Percentiles rank a stretch among this genome's conserved stretches.
phyloP scores from a whole-genome alignment of 2,329 filamentous ascomycete genomes.

The Alternaria sp. region DNA sequence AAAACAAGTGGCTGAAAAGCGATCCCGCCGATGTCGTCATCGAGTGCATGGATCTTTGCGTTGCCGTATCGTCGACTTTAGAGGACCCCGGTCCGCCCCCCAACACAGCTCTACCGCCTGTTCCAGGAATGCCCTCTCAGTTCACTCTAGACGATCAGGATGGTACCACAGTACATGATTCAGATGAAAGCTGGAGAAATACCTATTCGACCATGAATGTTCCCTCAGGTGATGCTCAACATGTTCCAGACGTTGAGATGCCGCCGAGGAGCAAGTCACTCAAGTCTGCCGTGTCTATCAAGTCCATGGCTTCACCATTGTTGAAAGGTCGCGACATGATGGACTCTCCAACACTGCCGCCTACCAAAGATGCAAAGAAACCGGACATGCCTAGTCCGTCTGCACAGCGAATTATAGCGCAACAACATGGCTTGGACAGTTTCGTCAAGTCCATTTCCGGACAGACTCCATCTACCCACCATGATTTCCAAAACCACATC shows the following conservation, averaged over 20 bases:
- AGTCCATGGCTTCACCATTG: constrained; percentile 57
- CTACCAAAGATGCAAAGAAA: constrained; percentile 51
- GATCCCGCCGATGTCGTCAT: constrained; percentile 82
- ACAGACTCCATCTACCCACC: constrained; percentile 38
- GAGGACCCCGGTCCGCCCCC: constrained; percentile 59
- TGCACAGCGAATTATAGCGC: constrained; percentile 29
- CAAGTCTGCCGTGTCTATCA: constrained; percentile 55
- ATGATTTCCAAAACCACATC: constrained; percentile 47
- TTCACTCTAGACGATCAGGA: constrained; percentile 45
- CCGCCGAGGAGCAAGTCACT: constrained; percentile 42
- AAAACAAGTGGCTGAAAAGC: constrained; percentile 81
- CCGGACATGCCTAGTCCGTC: constrained; percentile 30
- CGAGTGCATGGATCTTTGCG: constrained; percentile 76
- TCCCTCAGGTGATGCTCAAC: constrained; percentile 34
- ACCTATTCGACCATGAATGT: constrained; percentile 62
- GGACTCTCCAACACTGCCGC: constrained; percentile 71
- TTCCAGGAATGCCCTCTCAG: constrained; percentile 44
- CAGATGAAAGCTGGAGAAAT: constrained; percentile 61
- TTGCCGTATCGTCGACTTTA: constrained; percentile 54
- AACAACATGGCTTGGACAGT: constrained; percentile 47
- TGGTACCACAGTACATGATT: constrained; percentile 42
- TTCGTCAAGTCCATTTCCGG: constrained; percentile 42
- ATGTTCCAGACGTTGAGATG: constrained; percentile 34
- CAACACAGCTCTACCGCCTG: constrained; percentile 57
- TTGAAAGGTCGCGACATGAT: constrained; percentile 52